Conservation (phyloP, 2,329 filamentous ascomycete species). For the Talaromyces amestolkiae region DNA sequence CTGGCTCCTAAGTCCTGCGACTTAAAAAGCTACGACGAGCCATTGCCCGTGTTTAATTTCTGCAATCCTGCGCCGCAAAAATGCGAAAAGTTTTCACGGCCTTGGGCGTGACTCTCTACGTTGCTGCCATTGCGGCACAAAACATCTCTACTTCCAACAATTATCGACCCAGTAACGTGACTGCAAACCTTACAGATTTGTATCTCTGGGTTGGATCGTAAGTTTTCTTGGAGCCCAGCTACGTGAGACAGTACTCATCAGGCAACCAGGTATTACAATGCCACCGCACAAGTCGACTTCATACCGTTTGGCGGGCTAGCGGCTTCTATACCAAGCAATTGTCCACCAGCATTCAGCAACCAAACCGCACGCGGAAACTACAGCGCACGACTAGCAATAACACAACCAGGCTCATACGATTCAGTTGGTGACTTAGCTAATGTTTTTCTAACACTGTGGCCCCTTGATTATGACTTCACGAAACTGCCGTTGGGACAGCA, state of each 20-base stretch:
- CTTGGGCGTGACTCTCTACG: too few species aligned
- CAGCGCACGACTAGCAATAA: constrained; percentile 4
- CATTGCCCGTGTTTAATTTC: too few species aligned
- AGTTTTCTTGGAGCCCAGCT: not conserved
- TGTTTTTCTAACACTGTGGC: constrained; percentile 9
- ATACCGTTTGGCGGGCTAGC: not conserved
- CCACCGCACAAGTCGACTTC: constrained; percentile 10
- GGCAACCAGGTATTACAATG: constrained; percentile 10
- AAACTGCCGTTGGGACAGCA: not conserved
- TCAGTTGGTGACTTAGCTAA: constrained; percentile 1
- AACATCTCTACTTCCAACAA: not conserved
- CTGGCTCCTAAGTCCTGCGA: too few species aligned
- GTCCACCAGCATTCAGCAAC: not conserved
- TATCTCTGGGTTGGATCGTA: constrained; percentile 8
- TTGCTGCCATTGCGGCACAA: constrained; percentile 10
- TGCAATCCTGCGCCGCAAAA: too few species aligned
- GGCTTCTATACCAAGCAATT: not conserved
- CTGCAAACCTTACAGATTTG: not conserved
- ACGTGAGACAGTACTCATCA: constrained; percentile 2
- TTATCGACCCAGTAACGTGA: constrained; percentile 4
- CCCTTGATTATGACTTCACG: constrained; percentile 6
- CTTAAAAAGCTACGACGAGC: too few species aligned
- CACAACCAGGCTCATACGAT: not conserved
- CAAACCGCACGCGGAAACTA: not conserved
- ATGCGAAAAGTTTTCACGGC: too few species aligned